Evolutionary conservation across 768 basidiomycete genomes (phyloP).

Genomic region (Pholiota conissans): DNA sequence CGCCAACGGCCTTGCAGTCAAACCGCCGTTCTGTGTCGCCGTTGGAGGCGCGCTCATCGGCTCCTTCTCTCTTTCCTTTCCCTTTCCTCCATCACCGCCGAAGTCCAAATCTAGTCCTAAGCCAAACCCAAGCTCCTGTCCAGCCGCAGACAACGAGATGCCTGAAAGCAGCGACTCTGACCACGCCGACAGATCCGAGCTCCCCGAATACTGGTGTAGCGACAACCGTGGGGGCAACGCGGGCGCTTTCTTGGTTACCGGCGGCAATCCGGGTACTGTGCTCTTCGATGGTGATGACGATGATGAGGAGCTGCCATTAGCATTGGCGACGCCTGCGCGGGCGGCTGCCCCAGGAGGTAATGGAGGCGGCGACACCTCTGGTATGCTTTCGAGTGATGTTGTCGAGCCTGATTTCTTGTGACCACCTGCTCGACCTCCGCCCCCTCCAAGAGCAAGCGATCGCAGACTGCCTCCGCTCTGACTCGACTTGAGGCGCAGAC

Average conservation of each 20-base stretch:
- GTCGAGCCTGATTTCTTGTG: slow-evolving; percentile 18
- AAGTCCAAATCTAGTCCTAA: slow-evolving; percentile 14
- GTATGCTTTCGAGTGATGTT: slow-evolving; percentile 25
- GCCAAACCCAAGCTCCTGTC: slow-evolving; percentile 14
- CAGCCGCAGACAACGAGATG: slow-evolving; percentile 33
- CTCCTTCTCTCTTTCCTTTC: slow-evolving; percentile 11
- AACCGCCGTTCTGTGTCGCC: slow-evolving; percentile 8
- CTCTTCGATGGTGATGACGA: neutral
- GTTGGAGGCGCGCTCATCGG: slow-evolving; percentile 8
- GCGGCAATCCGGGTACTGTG: neutral
- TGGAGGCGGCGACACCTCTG: slow-evolving; percentile 15
- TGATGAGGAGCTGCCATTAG: neutral
- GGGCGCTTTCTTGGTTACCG: slow-evolving; percentile 21
- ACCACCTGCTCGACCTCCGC: neutral
- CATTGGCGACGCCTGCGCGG: neutral
- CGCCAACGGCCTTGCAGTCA: slow-evolving; percentile 10
- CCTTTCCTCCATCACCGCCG: slow-evolving; percentile 6
- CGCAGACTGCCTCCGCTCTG: slow-evolving; percentile 15
- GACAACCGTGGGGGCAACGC: slow-evolving; percentile 55
- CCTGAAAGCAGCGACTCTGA: slow-evolving; percentile 54
- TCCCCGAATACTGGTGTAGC: slow-evolving; percentile 44
- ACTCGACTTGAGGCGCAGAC: slow-evolving; percentile 7
- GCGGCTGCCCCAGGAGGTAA: neutral
- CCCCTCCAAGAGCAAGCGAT: slow-evolving; percentile 1
- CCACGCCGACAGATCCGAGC: slow-evolving; percentile 51